Base-by-base conservation (phyloP, 768 basidiomycete species). In the Trametes villosa region DNA sequence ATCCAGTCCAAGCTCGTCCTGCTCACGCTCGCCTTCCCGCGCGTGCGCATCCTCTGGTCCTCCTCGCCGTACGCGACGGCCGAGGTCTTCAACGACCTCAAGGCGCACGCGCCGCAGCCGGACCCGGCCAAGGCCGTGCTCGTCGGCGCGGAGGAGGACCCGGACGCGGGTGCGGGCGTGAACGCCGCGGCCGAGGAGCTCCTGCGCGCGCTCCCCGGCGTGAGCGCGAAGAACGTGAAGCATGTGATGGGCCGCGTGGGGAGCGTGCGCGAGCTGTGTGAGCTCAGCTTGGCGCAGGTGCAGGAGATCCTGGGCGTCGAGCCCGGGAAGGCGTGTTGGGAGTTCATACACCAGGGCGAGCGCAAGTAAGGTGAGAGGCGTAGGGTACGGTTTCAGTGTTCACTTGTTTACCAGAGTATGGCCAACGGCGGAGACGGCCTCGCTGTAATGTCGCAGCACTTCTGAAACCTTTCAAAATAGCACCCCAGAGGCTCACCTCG, bases 31-130 rank as follows among this genome's bases (percentile, higher is more conserved):
- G 81, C 91, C 8, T 98, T 98, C 71, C 97, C 96, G 0, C 88
- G 92, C 15, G 77, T 99, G 3, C 87, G 94, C 44, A 91, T 98
- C 69, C 92, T 99, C 71, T 98, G 97, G 97, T 95, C 95, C 0
- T 95, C 95, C 1, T 98, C 96, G 0, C 93, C 97, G 0, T 92
- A 94, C 69, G 90, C 91, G 20, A 95, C 94, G 0, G 83, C 93
- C 0, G 89, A 94, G 59, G 94, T 98, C 57, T 96, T 98, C 79
- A 85, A 84, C 47, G 97, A 98, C 69, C 86, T 99, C 33, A 99
- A 99, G 69, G 62, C 76, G 31, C 87, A 89, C 66, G 83, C 84
- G 46, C 75, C 84, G 0, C 94, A 99, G 71, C 97, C 97, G 0
- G 90, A 96, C 62, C 83, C 87, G 9, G 69, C 77, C 15, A 83